Evolutionary conservation across 1,284 basidiomycete species (phyloP).

Genomic region (Grifola frondosa): DNA sequence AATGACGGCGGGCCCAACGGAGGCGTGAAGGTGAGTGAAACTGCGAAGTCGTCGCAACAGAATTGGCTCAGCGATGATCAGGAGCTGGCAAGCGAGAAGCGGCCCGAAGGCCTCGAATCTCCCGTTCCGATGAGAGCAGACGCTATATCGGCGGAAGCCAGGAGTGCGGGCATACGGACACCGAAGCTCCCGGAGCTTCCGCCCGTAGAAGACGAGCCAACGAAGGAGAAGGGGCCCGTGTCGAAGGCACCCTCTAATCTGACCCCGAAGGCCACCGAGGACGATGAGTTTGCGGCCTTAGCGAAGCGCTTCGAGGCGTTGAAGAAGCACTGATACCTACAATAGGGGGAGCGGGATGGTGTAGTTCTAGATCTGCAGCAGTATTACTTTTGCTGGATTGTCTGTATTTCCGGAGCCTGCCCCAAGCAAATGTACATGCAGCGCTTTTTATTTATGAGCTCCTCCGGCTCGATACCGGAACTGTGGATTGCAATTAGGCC

Average conservation of each 20-base stretch:
- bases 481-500: too few species aligned
- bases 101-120: conserved; percentile 9
- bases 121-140: conserved; percentile 26
- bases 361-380: too few species aligned
- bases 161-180: conserved; percentile 32
- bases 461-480: too few species aligned
- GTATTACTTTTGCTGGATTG: too few species aligned
- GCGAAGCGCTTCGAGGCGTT: conserved; percentile 75
- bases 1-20: conserved; percentile 30
- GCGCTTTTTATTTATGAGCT: too few species aligned
- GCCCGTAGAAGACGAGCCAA: conserved; percentile 39
- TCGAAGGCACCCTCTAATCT: conserved; percentile 24
- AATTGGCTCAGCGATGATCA: conserved; percentile 6
- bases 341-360: too few species aligned
- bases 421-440: too few species aligned
- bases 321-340: conserved; percentile 81
- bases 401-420: too few species aligned
- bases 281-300: conserved; percentile 73
- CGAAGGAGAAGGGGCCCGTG: conserved; percentile 23
- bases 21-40: conserved; percentile 36
- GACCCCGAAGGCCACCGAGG: conserved; percentile 34
- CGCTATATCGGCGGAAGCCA: conserved; percentile 32
- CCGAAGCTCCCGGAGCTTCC: conserved; percentile 49
- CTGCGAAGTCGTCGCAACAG: too few species aligned
- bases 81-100: conserved; percentile 7